These are phyloP conservation scores for Murraya koenigii DNA, from an alignment of 345 rosid species.

Conservation along the genomic window DNA sequence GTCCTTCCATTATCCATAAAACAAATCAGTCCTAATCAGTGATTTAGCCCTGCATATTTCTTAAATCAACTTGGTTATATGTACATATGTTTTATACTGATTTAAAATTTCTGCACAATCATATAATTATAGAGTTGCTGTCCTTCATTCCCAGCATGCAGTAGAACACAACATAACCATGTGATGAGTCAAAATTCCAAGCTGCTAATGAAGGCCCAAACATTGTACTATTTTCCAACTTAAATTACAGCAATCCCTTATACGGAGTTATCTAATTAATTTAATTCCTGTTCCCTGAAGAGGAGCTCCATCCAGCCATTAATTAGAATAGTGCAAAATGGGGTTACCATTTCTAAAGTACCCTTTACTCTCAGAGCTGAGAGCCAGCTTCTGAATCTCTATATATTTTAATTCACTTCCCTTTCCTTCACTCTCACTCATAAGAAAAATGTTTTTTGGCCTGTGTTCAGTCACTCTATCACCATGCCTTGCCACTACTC, in stretches of 20 bases:
- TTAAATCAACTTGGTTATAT: background rate
- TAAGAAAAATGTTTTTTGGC: background rate
- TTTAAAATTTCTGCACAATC: background rate
- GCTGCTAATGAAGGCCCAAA: background rate
- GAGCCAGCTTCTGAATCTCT: background rate
- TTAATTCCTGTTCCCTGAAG: background rate
- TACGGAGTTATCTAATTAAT: conserved; percentile 16
- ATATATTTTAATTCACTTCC: conserved; percentile 16
- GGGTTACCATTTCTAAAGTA: background rate
- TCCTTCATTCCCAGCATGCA: background rate
- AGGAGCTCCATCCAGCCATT: conserved; percentile 8
- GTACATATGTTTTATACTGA: too few species aligned
- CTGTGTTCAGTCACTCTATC: background rate
- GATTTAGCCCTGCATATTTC: conserved; percentile 1
- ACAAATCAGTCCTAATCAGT: conserved; percentile 18
- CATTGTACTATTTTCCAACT: conserved; percentile 12
- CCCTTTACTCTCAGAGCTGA: background rate
- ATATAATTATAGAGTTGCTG: background rate
- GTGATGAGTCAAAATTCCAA: conserved; percentile 15
- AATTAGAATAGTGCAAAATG: background rate
- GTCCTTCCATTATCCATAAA: background rate
- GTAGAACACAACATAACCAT: too few species aligned
- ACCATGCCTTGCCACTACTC: conserved; percentile 28
- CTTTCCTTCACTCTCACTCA: conserved; percentile 23
- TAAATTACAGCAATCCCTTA: background rate